Conservation (phyloP, 495 filamentous ascomycete genomes). For the Aspergillus campestris region DNA sequence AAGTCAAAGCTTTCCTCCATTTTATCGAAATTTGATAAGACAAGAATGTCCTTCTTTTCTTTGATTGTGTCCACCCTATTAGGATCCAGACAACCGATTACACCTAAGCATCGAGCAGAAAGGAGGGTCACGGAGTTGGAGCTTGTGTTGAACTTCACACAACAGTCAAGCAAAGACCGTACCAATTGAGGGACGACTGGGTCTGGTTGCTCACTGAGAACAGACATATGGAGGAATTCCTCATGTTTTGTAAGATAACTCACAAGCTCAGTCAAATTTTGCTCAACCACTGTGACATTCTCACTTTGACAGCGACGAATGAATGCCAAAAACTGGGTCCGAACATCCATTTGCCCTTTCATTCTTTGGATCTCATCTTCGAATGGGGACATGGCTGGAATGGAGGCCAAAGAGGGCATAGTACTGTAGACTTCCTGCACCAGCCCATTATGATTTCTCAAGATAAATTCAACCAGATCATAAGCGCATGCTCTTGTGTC, state of each 20-base stretch:
- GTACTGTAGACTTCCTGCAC: constrained; percentile 57
- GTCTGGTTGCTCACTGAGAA: constrained; percentile 79
- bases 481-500: constrained; percentile 48
- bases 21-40: constrained; percentile 75
- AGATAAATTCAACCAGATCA: constrained; percentile 53
- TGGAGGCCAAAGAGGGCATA: constrained; percentile 69
- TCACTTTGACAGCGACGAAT: constrained; percentile 68
- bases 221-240: constrained; percentile 69
- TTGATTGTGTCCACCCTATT: constrained; percentile 76
- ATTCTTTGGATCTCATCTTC: constrained; percentile 54
- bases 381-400: constrained; percentile 58
- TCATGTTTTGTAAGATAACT: constrained; percentile 66
- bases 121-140: constrained; percentile 59
- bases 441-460: constrained; percentile 49
- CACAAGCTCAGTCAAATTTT: constrained; percentile 68
- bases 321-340: constrained; percentile 60
- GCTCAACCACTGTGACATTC: constrained; percentile 71
- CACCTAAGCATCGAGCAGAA: constrained; percentile 69
- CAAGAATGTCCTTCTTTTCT: constrained; percentile 68
- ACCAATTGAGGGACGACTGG: constrained; percentile 59
- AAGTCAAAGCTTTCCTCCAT: constrained; percentile 79
- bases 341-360: constrained; percentile 50
- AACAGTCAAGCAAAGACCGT: constrained; percentile 74
- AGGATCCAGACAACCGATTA: constrained; percentile 85
- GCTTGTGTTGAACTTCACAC: constrained; percentile 64